Evolutionary conservation across 78 protist species (phyloP), one percentile per base, ranked within the genome.

Genomic region (Dictyostelium citrinum): DNA sequence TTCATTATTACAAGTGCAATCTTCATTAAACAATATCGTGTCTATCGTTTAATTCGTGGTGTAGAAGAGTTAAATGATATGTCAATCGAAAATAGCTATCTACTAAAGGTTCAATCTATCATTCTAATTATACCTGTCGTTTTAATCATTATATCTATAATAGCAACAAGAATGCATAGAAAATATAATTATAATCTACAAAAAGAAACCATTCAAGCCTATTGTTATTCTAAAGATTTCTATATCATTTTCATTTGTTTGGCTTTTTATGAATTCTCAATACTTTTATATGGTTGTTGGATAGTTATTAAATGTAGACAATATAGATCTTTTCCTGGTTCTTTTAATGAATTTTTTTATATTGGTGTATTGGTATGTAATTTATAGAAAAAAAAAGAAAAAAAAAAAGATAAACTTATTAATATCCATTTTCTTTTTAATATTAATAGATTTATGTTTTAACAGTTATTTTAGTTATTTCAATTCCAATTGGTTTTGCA

Each of bases 281-380:
- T 84, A 9, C 39, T 86, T 16, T 45, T 86, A 45, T 77, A 75
- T 86, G 92, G 92, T 77, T 86, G 92, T 77, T 86, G 68, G 46
- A 17, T 86, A 1, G 92, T 86, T 16, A 80, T 86, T 11, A 80
- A 75, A 27, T 86, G 92, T 61, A 43, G 84, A 39, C 60, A 77
- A 43, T 86, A 55, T 45, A 86, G 84, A 77, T 75, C 74, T 10
- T 79, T 86, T 12, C 92, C 92, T 41, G 92, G 92, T 39, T 75
- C 92, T n/a, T 86, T 86, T 77, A 86, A 86, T 64, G 92, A 86
- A 77, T 67, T 55, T 4, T 24, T 74, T 37, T 86, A 86, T 77
- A 86, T 86, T 43, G 92, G 92, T 86, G 79, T 86, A 41, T 64
- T 86, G 16, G 83, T 83, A 70, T 12, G 81, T 83, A 31, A 39